Base-by-base conservation (phyloP, 2,329 filamentous ascomycete species). In the Cladosporium sp. region DNA sequence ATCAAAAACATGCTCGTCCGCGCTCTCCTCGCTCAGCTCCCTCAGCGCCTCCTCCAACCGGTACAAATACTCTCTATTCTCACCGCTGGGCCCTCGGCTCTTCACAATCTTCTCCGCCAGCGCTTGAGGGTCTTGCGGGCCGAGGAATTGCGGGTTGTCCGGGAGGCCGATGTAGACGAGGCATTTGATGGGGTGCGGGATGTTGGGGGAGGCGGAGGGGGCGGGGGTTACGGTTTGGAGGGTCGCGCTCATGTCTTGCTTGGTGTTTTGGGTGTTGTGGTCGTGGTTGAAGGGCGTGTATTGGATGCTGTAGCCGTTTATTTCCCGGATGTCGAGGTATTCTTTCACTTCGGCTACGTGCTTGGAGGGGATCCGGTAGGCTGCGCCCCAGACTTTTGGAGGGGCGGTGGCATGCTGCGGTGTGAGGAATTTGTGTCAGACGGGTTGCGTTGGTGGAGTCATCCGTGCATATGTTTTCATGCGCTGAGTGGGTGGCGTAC, bases 141-240 rank as follows among this genome's bases (percentile, higher is more conserved):
- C 89, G 32, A 91, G 77, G 63, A 98, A 98, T 68, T 97, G 93
- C 49, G 88, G 85, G 63, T 98, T 98, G 39, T 85, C 82, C 0
- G 93, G 93, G 2, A 94, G 86, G 18, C 93, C 93, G 63, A 98
- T 97, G 68, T 98, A 98, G 1, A 95, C 88, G 55, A 96, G 79
- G 52, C 80, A 83, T 9, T 69, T 68, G 52, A 78, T 74, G 5
- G 74, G 67, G 9, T 64, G 54, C 51, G 25, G 36, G 27, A 38
- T 33, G n/a, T 18, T 30, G n/a, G 35, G 40, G 35, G 51, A 56
- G 6, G 52, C 41, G 20, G 57, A 51, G 12, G 49, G 45, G 2
- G 39, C 25, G 48, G 49, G 20, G 43, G 54, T 50, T 6, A 55
- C 57, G 27, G 25, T 48, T 7, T 48, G 45, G 16, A 32, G 12